Base-by-base conservation (phyloP, 371 early-diverging fungal species). In the Smittium mucronatum region DNA sequence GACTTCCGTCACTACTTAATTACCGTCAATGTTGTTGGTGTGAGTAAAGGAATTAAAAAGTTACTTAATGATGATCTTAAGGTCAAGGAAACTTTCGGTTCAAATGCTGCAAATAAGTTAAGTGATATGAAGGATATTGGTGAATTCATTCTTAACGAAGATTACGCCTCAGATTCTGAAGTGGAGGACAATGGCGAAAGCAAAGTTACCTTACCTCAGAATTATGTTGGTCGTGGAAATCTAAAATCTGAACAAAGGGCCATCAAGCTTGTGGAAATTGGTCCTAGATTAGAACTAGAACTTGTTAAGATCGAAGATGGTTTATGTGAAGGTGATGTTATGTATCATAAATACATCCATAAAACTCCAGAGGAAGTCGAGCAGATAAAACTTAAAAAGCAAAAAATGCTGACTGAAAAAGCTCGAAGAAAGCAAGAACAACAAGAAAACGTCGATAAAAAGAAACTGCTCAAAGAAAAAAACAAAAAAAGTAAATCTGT, bases 1-100 rank as follows among this genome's bases (percentile, higher is more conserved):
- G 94, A 94, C 72, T 89, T 96, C 72, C 84, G 98, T 32, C 97
- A 98, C 76, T 98, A 93, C 76, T 81, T 82, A 60, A 88, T 98
- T 67, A 86, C 83, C 15, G 91, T 96, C 65, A 93, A 93, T 76
- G 84, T 87, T 16, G 85, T 87, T 0, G 96, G 95, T 58, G 85
- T 98, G 30, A 88, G 89, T 72, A 95, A 93, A 82, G 88, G 90
- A 36, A 88, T 98, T 71, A 93, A 90, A 71, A 84, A 90, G 36
- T 21, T 47, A 47, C 21, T 47, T 11, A 47, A 47, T 21, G 47
- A 5, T 11, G 47, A 47, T 47, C 82, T 88, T 2, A 81, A 94
- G 17, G 21, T 68, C 59, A 34, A 29, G 15, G 63, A 70, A 36
- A 58, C 58, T 34, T 86, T 93, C 70, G n/a, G 32, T 8, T 65